Evolutionary conservation across 1,284 basidiomycete species (phyloP).

Genomic region (Erythrobasidium hasegawianum): DNA sequence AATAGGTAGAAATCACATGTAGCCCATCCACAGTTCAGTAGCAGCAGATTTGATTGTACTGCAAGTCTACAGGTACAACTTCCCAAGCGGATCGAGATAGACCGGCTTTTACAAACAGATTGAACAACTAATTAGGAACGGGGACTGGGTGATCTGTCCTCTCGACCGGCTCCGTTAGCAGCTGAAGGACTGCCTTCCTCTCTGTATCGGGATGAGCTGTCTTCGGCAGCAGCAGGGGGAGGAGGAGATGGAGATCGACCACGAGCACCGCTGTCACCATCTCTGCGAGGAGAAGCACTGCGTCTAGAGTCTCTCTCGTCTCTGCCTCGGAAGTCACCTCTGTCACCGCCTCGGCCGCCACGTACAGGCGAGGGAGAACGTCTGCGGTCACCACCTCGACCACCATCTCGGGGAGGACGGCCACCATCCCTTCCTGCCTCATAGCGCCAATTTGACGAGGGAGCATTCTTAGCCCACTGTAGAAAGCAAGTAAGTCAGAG

Average conservation of each 20-base stretch:
- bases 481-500: neutral
- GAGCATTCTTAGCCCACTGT: conserved; percentile 35
- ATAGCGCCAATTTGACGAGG: conserved; percentile 33
- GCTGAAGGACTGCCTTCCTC: conserved; percentile 20
- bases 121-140: neutral
- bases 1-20: too few relatives aligned
- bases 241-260: neutral
- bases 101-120: neutral
- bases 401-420: neutral
- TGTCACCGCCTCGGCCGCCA: conserved; percentile 6
- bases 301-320: conserved; percentile 12
- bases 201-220: neutral
- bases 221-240: neutral
- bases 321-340: conserved; percentile 7
- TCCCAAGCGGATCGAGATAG: neutral
- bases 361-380: conserved; percentile 26
- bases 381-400: conserved; percentile 28
- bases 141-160: conserved; percentile 20
- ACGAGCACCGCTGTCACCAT: neutral
- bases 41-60: neutral
- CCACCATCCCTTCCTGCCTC: conserved; percentile 1
- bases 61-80: neutral
- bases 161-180: conserved; percentile 11
- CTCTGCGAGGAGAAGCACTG: neutral
- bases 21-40: too few relatives aligned